A percentile compares a stretch with the other conserved stretches of the same genome.
Conservation (phyloP, 768 basidiomycete genomes). For the Pilatotrama ljubarskyi region DNA sequence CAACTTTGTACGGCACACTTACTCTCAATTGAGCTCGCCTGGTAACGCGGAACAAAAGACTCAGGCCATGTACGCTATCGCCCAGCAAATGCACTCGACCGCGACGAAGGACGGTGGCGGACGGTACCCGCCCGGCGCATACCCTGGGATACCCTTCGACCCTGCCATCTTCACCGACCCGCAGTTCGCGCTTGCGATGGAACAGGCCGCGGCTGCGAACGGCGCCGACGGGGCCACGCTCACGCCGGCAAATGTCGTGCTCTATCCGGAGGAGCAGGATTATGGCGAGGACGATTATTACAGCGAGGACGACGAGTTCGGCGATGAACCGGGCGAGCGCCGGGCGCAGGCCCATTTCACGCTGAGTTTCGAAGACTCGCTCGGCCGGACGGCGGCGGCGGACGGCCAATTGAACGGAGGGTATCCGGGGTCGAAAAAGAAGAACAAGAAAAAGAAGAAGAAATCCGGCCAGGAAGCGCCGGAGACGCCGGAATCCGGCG, state of each 20-base stretch:
- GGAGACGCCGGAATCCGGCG: constrained; percentile 26
- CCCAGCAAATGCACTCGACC: constrained; percentile 61
- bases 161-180: constrained; percentile 56
- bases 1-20: constrained; percentile 57
- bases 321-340: constrained; percentile 32
- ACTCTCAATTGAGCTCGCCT: constrained; percentile 34
- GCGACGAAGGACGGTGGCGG: constrained; percentile 26
- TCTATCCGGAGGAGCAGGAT: constrained; percentile 39
- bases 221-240: constrained; percentile 20
- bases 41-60: constrained; percentile 45
- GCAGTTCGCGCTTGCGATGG: constrained; percentile 51
- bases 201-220: constrained; percentile 44
- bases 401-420: constrained; percentile 24
- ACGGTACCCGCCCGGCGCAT: constrained; percentile 44
- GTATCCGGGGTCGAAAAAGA: constrained; percentile 19
- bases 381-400: constrained; percentile 8
- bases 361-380: constrained; percentile 41
- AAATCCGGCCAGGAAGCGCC: constrained; percentile 20
- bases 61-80: constrained; percentile 66
- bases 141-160: constrained; percentile 48
- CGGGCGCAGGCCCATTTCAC: constrained; percentile 40
- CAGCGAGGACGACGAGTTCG: constrained; percentile 49
- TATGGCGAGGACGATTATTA: constrained; percentile 45
- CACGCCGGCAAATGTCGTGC: constrained; percentile 33
- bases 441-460: constrained; percentile 26